Conservation (phyloP, 2,329 filamentous ascomycete species). For the Cordyceps cicadae region DNA sequence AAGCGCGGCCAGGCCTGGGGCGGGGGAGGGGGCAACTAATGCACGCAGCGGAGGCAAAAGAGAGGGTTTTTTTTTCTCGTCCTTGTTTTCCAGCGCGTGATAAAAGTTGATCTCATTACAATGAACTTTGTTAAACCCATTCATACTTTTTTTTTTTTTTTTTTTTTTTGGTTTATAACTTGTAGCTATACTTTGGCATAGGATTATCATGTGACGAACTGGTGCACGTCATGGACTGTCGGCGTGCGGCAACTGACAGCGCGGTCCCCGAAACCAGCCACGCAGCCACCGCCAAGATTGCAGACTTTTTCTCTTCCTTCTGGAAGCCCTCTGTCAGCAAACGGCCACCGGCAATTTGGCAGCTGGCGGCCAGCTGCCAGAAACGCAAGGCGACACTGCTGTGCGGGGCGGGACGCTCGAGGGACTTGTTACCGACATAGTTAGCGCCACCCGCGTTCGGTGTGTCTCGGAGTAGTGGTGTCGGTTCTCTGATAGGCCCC, state of each 20-base stretch:
- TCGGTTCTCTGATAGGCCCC: not conserved
- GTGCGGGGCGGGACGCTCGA: not conserved
- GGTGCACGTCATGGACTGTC: no score
- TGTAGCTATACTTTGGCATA: no score
- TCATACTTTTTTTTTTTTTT: no score
- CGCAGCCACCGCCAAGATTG: not conserved
- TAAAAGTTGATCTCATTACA: not conserved
- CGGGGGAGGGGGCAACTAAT: conserved; percentile 5
- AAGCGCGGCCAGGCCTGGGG: not conserved
- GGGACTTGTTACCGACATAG: not conserved
- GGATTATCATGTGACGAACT: no score
- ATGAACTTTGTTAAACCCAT: not conserved
- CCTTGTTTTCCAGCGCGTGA: not conserved
- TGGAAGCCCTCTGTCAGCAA: not conserved
- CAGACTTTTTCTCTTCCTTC: not conserved
- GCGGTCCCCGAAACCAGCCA: not conserved
- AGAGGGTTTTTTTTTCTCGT: not conserved
- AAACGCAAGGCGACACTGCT: not conserved
- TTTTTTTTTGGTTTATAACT: no score
- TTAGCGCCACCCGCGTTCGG: conserved; percentile 6
- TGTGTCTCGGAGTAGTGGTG: conserved; percentile 1
- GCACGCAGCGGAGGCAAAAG: not conserved
- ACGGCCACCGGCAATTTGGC: not conserved
- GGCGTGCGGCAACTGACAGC: no score
- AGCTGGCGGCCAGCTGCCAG: not conserved